phyloP scores from a whole-genome alignment of 345 rosid species.

The Kernera saxatilis region DNA sequence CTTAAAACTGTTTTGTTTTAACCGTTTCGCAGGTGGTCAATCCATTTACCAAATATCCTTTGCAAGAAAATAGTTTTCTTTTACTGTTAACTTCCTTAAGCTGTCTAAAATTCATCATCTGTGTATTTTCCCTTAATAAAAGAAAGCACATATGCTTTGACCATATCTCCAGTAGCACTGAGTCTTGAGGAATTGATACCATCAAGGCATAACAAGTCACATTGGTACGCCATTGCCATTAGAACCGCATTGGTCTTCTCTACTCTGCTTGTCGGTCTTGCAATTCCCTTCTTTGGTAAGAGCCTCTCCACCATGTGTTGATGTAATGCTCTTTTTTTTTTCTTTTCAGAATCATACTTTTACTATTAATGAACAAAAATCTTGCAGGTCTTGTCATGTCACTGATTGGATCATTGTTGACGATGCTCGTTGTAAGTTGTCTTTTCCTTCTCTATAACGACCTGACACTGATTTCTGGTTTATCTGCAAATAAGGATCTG shows the following conservation, averaged over 20 bases:
- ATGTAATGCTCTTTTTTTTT: not conserved
- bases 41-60: constrained; percentile 95
- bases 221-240: constrained; percentile 57
- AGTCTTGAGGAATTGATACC: constrained; percentile 94
- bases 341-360: not conserved
- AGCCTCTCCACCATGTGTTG: constrained; percentile 4
- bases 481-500: not conserved
- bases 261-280: constrained; percentile 69
- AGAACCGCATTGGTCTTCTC: constrained; percentile 80
- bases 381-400: constrained; percentile 84
- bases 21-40: constrained; percentile 67
- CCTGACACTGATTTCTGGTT: not conserved
- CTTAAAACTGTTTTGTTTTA: not conserved
- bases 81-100: not conserved
- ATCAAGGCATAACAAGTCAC: constrained; percentile 51
- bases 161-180: constrained; percentile 91
- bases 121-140: constrained; percentile 29
- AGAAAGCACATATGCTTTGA: constrained; percentile 69
- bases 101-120: not conserved
- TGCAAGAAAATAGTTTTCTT: constrained; percentile 1
- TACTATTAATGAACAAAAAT: not conserved
- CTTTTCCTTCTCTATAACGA: not conserved
- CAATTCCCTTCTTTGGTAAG: constrained; percentile 86
- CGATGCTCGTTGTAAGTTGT: constrained; percentile 86
- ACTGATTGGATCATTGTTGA: constrained; percentile 83